Base-by-base conservation (phyloP, 257 asterid species). In the Thymus quinquecostatus region DNA sequence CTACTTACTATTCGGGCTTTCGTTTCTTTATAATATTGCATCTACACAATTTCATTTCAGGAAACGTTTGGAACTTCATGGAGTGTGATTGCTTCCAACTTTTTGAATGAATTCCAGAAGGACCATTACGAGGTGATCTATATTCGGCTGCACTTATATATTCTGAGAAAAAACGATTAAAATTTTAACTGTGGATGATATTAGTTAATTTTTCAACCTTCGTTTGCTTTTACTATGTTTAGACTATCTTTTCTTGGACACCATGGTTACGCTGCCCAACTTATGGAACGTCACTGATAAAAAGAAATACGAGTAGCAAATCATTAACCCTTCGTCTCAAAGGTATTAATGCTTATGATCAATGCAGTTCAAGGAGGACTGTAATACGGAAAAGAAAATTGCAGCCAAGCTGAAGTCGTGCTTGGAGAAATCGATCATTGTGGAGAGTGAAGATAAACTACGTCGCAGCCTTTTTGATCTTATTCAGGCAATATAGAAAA, bases 291-390 rank as follows among this genome's bases (percentile, higher is more conserved):
- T 10, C 7, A 14, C 3, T 5, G n/a, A 3, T 3, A 49, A 49
- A 49, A 13, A 13, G 0, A 12, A 4, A 33, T 12, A n/a, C 0
- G 48, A 36, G 28, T 33, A 33, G 44, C 34, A 4, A 10, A 56
- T 10, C 47, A 6, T 34, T 21, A 33, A 30, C 47, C n/a, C 44
- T 41, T 58, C 34, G 2, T 3, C n/a, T 61, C 67, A 41, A 34
- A 59, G 40, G 67, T 27, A 38, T 61, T 40, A 33, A 63, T 27
- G 58, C 45, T 73, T 67, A 2, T 75, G 57, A 56, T 82, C 43
- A 64, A 53, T 85, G 80, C 80, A 95, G 99, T 95, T 95, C 87
- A 89, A 95, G 82, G 99, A 86, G 75, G 96, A 88, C 63, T 88
- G 95, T 82, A 77, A 86, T 81, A 92, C 99, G 0, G 98, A 89